Evolutionary conservation across 2,329 filamentous ascomycete species (phyloP).

Genomic region (Ophiostoma populinum): DNA sequence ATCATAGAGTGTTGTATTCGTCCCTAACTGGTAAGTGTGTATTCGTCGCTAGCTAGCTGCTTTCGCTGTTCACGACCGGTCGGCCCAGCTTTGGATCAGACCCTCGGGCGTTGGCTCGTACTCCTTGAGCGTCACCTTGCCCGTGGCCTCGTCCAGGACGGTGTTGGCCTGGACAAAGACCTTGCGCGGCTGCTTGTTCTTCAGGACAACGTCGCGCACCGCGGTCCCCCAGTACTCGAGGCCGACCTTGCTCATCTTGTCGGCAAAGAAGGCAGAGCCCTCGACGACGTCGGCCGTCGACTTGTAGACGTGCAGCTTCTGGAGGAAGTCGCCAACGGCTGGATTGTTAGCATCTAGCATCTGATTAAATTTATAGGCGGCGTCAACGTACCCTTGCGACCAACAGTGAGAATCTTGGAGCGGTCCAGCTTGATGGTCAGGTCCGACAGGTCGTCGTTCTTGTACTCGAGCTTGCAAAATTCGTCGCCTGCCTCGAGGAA

Average conservation of each 20-base stretch:
- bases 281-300: constrained; percentile 66
- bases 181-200: constrained; percentile 68
- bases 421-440: constrained; percentile 70
- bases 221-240: constrained; percentile 68
- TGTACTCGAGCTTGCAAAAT: constrained; percentile 69
- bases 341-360: background rate
- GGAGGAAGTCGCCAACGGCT: constrained; percentile 73
- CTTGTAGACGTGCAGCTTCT: constrained; percentile 88
- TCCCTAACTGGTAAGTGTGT: too few relatives aligned
- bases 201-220: constrained; percentile 57
- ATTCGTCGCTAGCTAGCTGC: too few relatives aligned
- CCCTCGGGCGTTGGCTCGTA: constrained; percentile 70
- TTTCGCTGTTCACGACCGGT: constrained; percentile 30
- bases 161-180: constrained; percentile 94
- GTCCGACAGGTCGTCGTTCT: constrained; percentile 57
- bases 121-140: constrained; percentile 62
- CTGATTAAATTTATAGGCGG: background rate
- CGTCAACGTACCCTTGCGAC: constrained; percentile 43
- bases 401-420: constrained; percentile 68
- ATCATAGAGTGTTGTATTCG: too few relatives aligned
- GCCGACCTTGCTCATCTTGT: constrained; percentile 61
- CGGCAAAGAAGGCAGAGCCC: constrained; percentile 64
- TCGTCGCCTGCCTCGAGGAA: constrained; percentile 75
- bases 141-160: constrained; percentile 46
- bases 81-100: constrained; percentile 68